Evolutionary conservation across 164 flowering plant species (phyloP).

Genomic region (Kalanchoe fedtschenkoi): DNA sequence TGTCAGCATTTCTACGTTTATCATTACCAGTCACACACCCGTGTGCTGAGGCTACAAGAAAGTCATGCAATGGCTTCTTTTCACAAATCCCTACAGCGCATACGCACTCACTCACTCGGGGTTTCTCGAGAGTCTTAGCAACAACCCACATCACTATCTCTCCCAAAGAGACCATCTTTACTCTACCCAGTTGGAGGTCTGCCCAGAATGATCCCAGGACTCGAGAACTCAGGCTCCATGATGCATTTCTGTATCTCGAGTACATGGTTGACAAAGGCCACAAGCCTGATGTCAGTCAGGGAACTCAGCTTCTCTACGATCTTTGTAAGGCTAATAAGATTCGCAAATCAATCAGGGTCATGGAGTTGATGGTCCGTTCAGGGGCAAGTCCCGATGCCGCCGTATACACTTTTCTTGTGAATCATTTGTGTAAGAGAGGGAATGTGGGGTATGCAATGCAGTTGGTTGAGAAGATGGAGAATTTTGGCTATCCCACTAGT

Average conservation of each 20-base stretch:
- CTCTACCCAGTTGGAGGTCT: constrained; percentile 57
- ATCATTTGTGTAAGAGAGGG: constrained; percentile 60
- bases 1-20: constrained; percentile 39
- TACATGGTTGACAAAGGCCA: constrained; percentile 58
- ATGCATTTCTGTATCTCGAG: constrained; percentile 54
- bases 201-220: constrained; percentile 31
- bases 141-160: constrained; percentile 44
- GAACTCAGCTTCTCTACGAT: constrained; percentile 65
- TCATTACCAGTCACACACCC: constrained; percentile 27
- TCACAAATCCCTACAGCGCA: constrained; percentile 42
- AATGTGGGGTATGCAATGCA: constrained; percentile 82
- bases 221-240: constrained; percentile 40
- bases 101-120: constrained; percentile 30
- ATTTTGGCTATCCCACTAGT: constrained; percentile 47
- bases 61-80: constrained; percentile 25
- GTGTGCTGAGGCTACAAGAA: constrained; percentile 23
- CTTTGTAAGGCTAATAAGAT: constrained; percentile 54
- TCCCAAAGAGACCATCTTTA: constrained; percentile 36
- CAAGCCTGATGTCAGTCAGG: constrained; percentile 54
- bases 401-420: constrained; percentile 57
- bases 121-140: constrained; percentile 46
- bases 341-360: constrained; percentile 53
- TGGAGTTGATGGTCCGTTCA: constrained; percentile 65
- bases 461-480: constrained; percentile 74
- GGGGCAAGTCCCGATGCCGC: constrained; percentile 53